Evolutionary conservation across 768 basidiomycete species (phyloP), one percentile per base, ranked within the genome.

Genomic region (Russula virescens): DNA sequence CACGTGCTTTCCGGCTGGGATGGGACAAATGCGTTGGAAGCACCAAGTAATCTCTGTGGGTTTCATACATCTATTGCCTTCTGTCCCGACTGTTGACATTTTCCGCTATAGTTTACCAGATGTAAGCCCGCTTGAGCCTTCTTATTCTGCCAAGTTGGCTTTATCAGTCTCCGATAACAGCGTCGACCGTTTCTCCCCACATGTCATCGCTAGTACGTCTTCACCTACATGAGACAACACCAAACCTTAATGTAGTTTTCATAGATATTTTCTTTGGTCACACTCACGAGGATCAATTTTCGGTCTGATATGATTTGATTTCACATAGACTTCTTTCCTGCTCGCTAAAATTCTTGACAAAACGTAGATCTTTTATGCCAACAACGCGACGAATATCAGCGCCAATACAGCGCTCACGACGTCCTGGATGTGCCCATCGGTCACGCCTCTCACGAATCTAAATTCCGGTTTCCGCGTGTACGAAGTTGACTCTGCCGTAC

Each of bases 181-280:
- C 58, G 83, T 89, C 59, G 87, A 89, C 68, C 85, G 87, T n/a
- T 89, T 79, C 72, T 85, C 87, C 9, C 87, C 87, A 34, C 88
- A 89, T 68, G 87, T 89, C 58, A 86, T 89, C 64, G 85, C 87
- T 48, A 86, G 85, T 87, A 57, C 47, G 85, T 78, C 47, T n/a
- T 53, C 53, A 35, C 4, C 54, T 58, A 45, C 53, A 55, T 65
- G 34, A 21, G 19, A 65, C 46, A 61, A 62, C 65, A 68, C n/a
- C 1, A 40, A 21, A 16, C 16, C 11, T 55, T 56, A 45, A 55
- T 47, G 10, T 21, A 10, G 46, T 26, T 65, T 69, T 54, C n/a
- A 43, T 58, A 85, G 87, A 82, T 66, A 82, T 89, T n/a, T 89
- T 90, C 76, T 91, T 78, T 69, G 89, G 89, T 7, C 89, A 91